Percentiles rank a stretch among this genome's conserved stretches.
Conservation (phyloP, 768 basidiomycete genomes). For the Candolleomyces aberdarensis region DNA sequence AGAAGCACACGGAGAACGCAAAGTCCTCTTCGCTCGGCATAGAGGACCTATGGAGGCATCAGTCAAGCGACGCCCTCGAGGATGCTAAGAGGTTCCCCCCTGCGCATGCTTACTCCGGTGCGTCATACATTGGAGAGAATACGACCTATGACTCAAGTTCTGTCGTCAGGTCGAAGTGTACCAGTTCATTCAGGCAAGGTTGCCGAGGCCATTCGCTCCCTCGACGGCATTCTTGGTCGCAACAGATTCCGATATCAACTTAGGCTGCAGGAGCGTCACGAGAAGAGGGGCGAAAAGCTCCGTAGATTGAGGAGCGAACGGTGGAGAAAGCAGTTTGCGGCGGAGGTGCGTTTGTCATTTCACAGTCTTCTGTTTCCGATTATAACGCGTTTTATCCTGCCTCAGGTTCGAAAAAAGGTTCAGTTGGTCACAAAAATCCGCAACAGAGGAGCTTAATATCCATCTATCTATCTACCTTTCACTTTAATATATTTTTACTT, state of each 20-base stretch:
- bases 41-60: slow-evolving; percentile 40
- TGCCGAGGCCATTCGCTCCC: slow-evolving; percentile 41
- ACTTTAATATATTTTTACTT: slow-evolving; percentile 4
- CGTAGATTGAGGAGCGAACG: slow-evolving; percentile 70
- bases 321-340: slow-evolving; percentile 77
- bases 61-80: slow-evolving; percentile 24
- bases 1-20: neutral
- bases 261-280: slow-evolving; percentile 57
- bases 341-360: slow-evolving; percentile 52
- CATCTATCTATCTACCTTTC: neutral
- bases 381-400: slow-evolving; percentile 7
- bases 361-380: slow-evolving; percentile 4
- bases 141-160: slow-evolving; percentile 6
- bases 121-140: slow-evolving; percentile 10
- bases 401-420: slow-evolving; percentile 79
- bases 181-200: slow-evolving; percentile 41
- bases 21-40: slow-evolving; percentile 14
- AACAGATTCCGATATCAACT: slow-evolving; percentile 58
- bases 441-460: slow-evolving; percentile 59
- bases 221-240: slow-evolving; percentile 47
- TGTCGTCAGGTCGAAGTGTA: slow-evolving; percentile 58
- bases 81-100: slow-evolving; percentile 25
- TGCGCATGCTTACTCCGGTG: slow-evolving; percentile 57
- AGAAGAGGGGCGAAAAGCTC: slow-evolving; percentile 80
- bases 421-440: slow-evolving; percentile 77